Evolutionary conservation across 2,329 filamentous ascomycete genomes (phyloP).

Genomic region (Atkinsonella texensis): DNA sequence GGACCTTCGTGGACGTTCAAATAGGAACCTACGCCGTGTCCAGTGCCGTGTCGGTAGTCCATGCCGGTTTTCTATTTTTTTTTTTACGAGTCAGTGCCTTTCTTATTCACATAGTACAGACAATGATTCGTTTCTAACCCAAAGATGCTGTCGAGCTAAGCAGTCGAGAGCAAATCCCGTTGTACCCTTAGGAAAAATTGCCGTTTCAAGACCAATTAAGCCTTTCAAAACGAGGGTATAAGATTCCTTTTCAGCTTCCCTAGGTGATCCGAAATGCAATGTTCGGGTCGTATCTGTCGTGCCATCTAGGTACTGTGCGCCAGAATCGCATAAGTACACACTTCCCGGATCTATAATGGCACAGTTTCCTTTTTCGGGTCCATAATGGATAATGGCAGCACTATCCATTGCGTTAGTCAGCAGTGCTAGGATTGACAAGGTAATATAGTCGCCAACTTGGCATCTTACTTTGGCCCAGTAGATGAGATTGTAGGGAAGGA

Average conservation of each 20-base stretch:
- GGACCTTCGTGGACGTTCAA: slow-evolving; percentile 96
- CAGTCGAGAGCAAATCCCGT: slow-evolving; percentile 85
- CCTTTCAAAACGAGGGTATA: slow-evolving; percentile 95
- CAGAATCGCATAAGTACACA: slow-evolving; percentile 93
- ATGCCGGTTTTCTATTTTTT: slow-evolving; percentile 48
- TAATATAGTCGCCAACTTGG: neutral
- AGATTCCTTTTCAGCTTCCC: slow-evolving; percentile 70
- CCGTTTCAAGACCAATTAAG: slow-evolving; percentile 75
- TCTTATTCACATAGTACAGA: neutral
- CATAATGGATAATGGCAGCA: slow-evolving; percentile 93
- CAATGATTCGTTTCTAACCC: slow-evolving; percentile 42
- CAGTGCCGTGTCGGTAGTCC: slow-evolving; percentile 93
- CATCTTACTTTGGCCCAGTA: slow-evolving; percentile 58
- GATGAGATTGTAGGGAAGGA: slow-evolving; percentile 96
- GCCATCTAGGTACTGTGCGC: slow-evolving; percentile 90
- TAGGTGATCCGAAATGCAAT: slow-evolving; percentile 79
- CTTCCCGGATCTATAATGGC: slow-evolving; percentile 70
- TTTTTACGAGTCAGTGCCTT: neutral
- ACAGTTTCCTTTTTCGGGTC: slow-evolving; percentile 72
- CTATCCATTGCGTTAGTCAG: slow-evolving; percentile 30
- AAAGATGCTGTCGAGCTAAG: slow-evolving; percentile 81
- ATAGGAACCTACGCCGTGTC: slow-evolving; percentile 89
- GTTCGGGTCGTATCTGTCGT: slow-evolving; percentile 95
- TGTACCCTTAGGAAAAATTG: slow-evolving; percentile 87
- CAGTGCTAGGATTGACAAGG: neutral